Conservation (phyloP, 345 rosid species). For the Populus simonii region DNA sequence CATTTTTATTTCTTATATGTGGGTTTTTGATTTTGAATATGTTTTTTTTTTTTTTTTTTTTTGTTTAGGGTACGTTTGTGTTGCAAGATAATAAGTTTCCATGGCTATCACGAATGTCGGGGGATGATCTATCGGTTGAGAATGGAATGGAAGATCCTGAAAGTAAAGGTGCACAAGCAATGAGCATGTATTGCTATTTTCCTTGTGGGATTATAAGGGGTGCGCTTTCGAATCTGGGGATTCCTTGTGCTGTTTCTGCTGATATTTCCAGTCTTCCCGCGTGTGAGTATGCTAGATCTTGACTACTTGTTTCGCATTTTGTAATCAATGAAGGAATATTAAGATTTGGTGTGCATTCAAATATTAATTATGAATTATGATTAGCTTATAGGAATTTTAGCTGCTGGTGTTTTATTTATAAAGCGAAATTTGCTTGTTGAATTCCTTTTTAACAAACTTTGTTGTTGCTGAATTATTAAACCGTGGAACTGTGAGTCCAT, state of each 20-base stretch:
- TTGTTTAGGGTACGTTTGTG: constrained; percentile 87
- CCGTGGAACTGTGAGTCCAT: no score
- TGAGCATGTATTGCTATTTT: constrained; percentile 85
- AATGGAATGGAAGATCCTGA: constrained; percentile 58
- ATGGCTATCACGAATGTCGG: constrained; percentile 76
- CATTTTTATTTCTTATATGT: neutral
- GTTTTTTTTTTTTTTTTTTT: constrained; percentile 16
- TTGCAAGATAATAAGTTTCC: constrained; percentile 92
- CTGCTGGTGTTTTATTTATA: neutral
- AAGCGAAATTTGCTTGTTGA: neutral
- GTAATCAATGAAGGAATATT: neutral
- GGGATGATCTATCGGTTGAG: constrained; percentile 61
- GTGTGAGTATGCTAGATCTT: constrained; percentile 48
- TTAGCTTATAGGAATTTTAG: neutral
- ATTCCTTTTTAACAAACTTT: neutral
- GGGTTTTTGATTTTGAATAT: neutral
- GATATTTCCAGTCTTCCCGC: constrained; percentile 94
- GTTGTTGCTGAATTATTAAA: neutral
- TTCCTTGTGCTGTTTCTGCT: constrained; percentile 93
- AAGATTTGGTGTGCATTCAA: neutral
- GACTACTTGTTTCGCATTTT: neutral
- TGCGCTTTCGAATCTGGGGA: constrained; percentile 94
- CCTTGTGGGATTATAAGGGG: constrained; percentile 97
- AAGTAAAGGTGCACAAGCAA: constrained; percentile 61
- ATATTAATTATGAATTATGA: neutral